Conservation (phyloP, 805 yeast species). For the Starmerella stellata region DNA sequence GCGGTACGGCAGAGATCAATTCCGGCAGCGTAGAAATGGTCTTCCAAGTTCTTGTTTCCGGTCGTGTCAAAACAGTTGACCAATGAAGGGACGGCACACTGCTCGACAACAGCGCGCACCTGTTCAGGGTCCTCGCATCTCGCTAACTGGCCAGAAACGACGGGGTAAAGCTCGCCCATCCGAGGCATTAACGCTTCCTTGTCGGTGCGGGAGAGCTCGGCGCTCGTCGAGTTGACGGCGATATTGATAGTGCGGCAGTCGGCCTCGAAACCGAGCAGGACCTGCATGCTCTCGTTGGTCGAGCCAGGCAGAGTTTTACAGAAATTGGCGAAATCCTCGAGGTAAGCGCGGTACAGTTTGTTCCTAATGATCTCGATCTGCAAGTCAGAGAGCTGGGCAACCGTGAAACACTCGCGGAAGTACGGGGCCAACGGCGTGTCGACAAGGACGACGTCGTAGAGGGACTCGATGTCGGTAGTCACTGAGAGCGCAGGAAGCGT, state of each 20-base stretch:
- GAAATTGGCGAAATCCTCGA: slow-evolving; percentile 68
- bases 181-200: slow-evolving; percentile 57
- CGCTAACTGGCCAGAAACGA: slow-evolving; percentile 46
- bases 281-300: slow-evolving; percentile 61
- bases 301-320: slow-evolving; percentile 52
- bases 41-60: slow-evolving; percentile 55
- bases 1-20: slow-evolving; percentile 85
- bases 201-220: slow-evolving; percentile 60
- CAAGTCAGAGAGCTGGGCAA: slow-evolving; percentile 76
- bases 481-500: slow-evolving; percentile 87
- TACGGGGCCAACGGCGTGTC: slow-evolving; percentile 97
- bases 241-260: slow-evolving; percentile 90
- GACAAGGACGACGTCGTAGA: slow-evolving; percentile 77
- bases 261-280: slow-evolving; percentile 73
- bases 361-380: slow-evolving; percentile 91
- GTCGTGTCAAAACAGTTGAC: slow-evolving; percentile 31
- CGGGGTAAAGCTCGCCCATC: slow-evolving; percentile 65
- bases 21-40: slow-evolving; percentile 80
- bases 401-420: slow-evolving; percentile 67
- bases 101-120: slow-evolving; percentile 31
- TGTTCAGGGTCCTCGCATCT: slow-evolving; percentile 73
- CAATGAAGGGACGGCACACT: slow-evolving; percentile 18
- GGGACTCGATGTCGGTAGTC: slow-evolving; percentile 86
- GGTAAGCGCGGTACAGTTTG: slow-evolving; percentile 75
- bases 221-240: slow-evolving; percentile 69